phyloP scores from a whole-genome alignment of 768 basidiomycete genomes.

The Coprinopsis cinerea region DNA sequence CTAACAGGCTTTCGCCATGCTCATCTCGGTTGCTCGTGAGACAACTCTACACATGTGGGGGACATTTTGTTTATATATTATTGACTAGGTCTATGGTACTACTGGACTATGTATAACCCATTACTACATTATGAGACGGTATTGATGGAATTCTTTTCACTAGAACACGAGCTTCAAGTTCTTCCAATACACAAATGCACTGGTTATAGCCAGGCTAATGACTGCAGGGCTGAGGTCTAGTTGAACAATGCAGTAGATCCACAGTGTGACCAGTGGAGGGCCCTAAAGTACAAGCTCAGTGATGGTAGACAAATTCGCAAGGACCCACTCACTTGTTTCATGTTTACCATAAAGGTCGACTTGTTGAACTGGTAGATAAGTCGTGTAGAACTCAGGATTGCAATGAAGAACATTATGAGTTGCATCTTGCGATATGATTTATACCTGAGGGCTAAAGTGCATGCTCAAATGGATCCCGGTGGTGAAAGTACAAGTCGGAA shows the following conservation, averaged over 20 bases:
- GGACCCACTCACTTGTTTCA: conserved; percentile 62
- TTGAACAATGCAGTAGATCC: conserved; percentile 72
- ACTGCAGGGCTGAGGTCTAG: conserved; percentile 60
- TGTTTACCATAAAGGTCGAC: conserved; percentile 65
- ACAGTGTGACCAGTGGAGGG: conserved; percentile 72
- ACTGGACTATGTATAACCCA: not conserved
- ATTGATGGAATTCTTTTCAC: not conserved
- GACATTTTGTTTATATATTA: not conserved
- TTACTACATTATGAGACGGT: not conserved
- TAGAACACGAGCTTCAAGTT: conserved; percentile 41
- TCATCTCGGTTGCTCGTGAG: no score
- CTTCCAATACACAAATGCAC: conserved; percentile 57
- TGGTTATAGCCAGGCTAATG: conserved; percentile 47
- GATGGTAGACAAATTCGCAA: not conserved
- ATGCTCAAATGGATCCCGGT: not conserved
- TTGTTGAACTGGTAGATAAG: conserved; percentile 68
- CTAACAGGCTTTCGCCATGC: no score
- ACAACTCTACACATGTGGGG: no score
- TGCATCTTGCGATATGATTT: conserved; percentile 53
- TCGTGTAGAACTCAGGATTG: conserved; percentile 51
- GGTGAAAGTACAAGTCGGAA: not conserved
- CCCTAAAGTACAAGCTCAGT: conserved; percentile 35
- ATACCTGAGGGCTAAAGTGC: conserved; percentile 53
- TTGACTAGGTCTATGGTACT: not conserved
- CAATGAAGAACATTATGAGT: conserved; percentile 50